Base-by-base conservation (phyloP, 208 protist genomes). In the Acanthamoeba castellanii region DNA sequence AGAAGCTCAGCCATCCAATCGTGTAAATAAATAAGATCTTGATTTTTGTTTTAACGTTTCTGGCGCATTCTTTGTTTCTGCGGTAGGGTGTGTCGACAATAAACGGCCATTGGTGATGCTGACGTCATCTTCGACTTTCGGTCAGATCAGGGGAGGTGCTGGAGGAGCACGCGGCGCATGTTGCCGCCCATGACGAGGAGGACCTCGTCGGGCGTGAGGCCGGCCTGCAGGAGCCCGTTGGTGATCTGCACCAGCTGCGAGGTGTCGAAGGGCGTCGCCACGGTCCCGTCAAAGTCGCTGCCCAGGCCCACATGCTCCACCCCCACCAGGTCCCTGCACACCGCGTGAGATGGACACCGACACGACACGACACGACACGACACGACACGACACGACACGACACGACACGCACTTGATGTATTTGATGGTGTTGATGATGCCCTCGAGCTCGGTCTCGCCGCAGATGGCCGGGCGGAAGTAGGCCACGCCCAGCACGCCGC, bases 381-480 rank as follows among this genome's bases (percentile, higher is more conserved):
- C 1, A 55, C 50, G 9, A 55, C 50, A 55, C 50, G 9, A 8
- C 50, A 55, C 50, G 9, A 55, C 50, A 55, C 50, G 9, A 52
- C 50, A 55, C 50, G 9, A 55, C 50, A 55, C 50, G 20, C 45
- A 74, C 64, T 45, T 45, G 45, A 88, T 68, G 76, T 95, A 88
- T 30, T 95, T 84, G 70, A 88, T 91, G 59, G 59, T 64, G 25
- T 88, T 57, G 45, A 91, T 72, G 61, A 95, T 95, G 64, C 74
- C 47, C 50, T 95, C 50, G 61, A 95, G 59, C 68, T 74, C 64
- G 47, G 45, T 72, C 47, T 95, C 68, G 52, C 82, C 81, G 64
- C 92, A 95, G 25, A 95, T 72, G 76, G 82, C 92, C 61, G 34
- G 72, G 64, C 45, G 45, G 57, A 95, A 95, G 92, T 91, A 95